Evolutionary conservation across 495 filamentous ascomycete genomes (phyloP), one percentile per base, ranked within the genome.

Genomic region (Xylaria telfairii): DNA sequence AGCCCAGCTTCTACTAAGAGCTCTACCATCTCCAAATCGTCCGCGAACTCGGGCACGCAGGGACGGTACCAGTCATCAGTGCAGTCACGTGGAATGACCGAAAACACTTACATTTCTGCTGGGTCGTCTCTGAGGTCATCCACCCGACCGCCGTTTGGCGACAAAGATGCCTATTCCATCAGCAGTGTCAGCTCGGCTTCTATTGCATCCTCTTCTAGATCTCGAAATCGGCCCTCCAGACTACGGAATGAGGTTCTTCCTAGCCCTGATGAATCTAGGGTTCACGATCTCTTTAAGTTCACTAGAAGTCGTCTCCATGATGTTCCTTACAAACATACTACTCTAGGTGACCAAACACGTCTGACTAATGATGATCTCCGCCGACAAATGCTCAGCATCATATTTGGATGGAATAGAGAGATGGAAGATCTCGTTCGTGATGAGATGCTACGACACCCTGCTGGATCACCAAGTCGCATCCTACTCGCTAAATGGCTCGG

Each of bases 321-420:
- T 65, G 90, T 97, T 44, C 90, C 91, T 1, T 96, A 93, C 78
- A 89, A 90, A 75, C 85, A 90, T 51, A 86, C 90, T 2, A 84
- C 87, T 24, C 84, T 86, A 19, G 75, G 88, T 37, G 91, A 93
- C 69, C 87, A 91, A 69, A 76, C 82, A 6, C 85, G 87, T 49
- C 78, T 96, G 34, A 95, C 92, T 2, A 90, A 95, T 32, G 92
- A 98, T 77, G 91, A 96, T 73, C 87, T 97, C 47, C 90, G 95
- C 60, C 89, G 87, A 46, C 93, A 97, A 81, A 98, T 98, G 96
- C 84, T 99, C 24, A 93, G 88, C 77, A 91, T 93, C 37, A 93
- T 99, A 1, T 99, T 99, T 83, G 96, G 96, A 12, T 98, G 95
- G 94, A 90, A 93, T 67, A 91, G 91, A 61, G 94, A 97, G 75